Evolutionary conservation across 345 rosid species (phyloP), one percentile per base, ranked within the genome.

Genomic region (Aquilaria malaccensis): DNA sequence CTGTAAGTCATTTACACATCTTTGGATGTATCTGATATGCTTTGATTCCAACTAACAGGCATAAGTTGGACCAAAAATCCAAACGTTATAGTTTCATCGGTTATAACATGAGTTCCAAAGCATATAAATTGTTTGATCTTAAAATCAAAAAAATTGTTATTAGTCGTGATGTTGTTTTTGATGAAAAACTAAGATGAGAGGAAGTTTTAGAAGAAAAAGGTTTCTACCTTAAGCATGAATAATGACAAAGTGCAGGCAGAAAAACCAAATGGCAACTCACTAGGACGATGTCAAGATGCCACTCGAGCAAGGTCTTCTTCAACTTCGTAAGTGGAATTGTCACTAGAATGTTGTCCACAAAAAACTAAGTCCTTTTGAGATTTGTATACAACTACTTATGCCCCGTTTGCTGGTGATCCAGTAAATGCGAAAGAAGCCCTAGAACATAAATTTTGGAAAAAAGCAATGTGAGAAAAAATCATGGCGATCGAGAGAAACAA

Each of bases 401-500:
- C 47, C 2, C 30, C 47, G 2, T 68, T 61, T 29, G 45, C 3
- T 49, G 52, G 29, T 13, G 54, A 62, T 9, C 60, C 54, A 50
- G 6, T 2, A 13, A 41, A 29, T 2, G 50, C 50, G 3, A 37
- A 43, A 55, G 54, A 50, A 7, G 58, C 2, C 12, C 5, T 0
- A 29, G 7, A 2, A n/a, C 57, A 62, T 50, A 13, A 10, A 50
- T 13, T 45, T 3, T 62, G 67, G 67, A 29, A 31, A 0, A 56
- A 55, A 11, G 63, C 58, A 30, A 69, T 62, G 63, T 12, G 49
- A 10, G 56, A 64, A 52, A 54, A 62, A 9, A 51, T 55, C 2
- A 2, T 12, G 14, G 31, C 55, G 2, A 58, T 65, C 13, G 52
- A 53, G 46, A 59, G 47, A 9, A 71, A 48, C 45, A 13, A 64